phyloP scores from a whole-genome alignment of 371 early-diverging fungal genomes.

The Parasitella parasitica region DNA sequence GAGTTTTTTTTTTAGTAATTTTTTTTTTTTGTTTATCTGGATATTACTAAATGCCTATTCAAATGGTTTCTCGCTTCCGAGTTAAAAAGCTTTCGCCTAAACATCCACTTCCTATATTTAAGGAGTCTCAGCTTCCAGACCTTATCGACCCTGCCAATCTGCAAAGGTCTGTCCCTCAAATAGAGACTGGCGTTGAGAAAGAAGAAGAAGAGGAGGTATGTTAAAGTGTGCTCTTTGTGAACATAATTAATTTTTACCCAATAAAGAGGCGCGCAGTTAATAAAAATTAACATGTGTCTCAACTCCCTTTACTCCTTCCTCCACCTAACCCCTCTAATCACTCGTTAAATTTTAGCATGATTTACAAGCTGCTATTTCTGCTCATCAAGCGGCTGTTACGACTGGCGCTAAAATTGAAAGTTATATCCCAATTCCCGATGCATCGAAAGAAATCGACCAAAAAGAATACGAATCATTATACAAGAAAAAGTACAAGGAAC shows the following conservation, averaged over 20 bases:
- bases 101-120: conserved; percentile 60
- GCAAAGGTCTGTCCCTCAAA: conserved; percentile 61
- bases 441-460: conserved; percentile 57
- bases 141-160: conserved; percentile 57
- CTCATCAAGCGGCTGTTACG: conserved; percentile 69
- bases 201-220: conserved; percentile 84
- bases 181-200: conserved; percentile 91
- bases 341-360: conserved; percentile 72
- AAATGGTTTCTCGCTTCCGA: conserved; percentile 66
- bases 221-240: neutral
- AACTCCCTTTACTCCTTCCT: neutral
- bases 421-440: conserved; percentile 94
- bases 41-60: conserved; percentile 9
- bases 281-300: neutral
- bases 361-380: conserved; percentile 91
- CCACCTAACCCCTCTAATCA: neutral
- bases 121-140: conserved; percentile 60
- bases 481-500: conserved; percentile 62
- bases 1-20: neutral
- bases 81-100: conserved; percentile 64
- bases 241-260: neutral
- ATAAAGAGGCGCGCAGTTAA: neutral
- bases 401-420: conserved; percentile 55
- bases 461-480: conserved; percentile 71
- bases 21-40: neutral